A percentile compares a stretch with the other conserved stretches of the same genome.
Evolutionary conservation across 495 filamentous ascomycete species (phyloP).

Genomic region (Podospora pseudopauciseta): DNA sequence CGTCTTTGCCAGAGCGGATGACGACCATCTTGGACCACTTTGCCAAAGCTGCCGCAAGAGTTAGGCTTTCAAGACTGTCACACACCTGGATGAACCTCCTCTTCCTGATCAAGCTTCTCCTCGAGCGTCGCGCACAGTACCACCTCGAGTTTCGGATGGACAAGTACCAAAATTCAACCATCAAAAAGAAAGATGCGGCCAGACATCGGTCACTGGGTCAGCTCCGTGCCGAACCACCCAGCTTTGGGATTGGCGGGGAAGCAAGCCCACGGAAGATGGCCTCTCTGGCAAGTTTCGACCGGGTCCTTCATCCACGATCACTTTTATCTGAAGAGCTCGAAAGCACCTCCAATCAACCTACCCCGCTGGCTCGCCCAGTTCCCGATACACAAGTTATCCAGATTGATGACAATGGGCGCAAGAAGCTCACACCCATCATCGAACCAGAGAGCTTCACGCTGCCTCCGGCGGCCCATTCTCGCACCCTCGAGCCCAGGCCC

Average conservation of each 20-base stretch:
- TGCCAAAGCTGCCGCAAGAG: slow-evolving; percentile 57
- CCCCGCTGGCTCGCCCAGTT: slow-evolving; percentile 69
- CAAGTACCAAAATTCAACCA: slow-evolving; percentile 18
- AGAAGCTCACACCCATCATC: slow-evolving; percentile 38
- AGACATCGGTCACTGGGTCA: slow-evolving; percentile 12
- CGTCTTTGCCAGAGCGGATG: slow-evolving; percentile 41
- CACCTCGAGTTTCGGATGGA: slow-evolving; percentile 46
- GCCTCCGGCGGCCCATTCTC: slow-evolving; percentile 36
- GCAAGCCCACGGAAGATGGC: slow-evolving; percentile 38
- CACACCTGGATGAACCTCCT: slow-evolving; percentile 73
- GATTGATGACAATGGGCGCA: slow-evolving; percentile 29
- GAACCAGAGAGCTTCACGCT: slow-evolving; percentile 43
- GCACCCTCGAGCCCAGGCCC: slow-evolving; percentile 27
- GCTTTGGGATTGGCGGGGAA: slow-evolving; percentile 26
- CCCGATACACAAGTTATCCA: slow-evolving; percentile 33
- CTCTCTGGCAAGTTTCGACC: slow-evolving; percentile 29
- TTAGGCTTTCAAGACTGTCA: slow-evolving; percentile 59
- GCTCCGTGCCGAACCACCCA: slow-evolving; percentile 14
- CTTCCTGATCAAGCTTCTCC: slow-evolving; percentile 58
- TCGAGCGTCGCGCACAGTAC: slow-evolving; percentile 55
- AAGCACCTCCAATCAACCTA: slow-evolving; percentile 73
- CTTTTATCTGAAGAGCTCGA: slow-evolving; percentile 55
- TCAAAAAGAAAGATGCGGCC: slow-evolving; percentile 29
- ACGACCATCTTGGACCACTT: slow-evolving; percentile 57
- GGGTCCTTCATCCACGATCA: slow-evolving; percentile 30